Conservation (phyloP, 208 protist genomes). For the Leishmania aethiopica region DNA sequence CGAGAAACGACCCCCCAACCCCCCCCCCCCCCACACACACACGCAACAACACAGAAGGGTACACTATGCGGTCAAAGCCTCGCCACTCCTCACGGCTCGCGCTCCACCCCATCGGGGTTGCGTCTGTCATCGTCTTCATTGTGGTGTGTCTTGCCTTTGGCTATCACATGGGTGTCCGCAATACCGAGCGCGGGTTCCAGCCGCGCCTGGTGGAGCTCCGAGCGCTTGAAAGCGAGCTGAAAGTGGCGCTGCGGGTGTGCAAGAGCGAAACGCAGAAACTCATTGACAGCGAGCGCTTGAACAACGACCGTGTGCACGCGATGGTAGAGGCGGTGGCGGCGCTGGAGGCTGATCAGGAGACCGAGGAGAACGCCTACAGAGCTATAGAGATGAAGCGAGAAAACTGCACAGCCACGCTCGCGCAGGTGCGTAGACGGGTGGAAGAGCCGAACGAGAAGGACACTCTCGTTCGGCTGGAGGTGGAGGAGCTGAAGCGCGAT, state of each 20-base stretch:
- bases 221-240: not conserved
- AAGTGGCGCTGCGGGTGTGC: constrained; percentile 13
- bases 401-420: constrained; percentile 18
- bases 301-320: not conserved
- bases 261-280: not conserved
- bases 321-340: not conserved
- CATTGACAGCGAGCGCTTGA: not conserved
- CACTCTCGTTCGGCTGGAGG: not conserved
- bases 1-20: not conserved
- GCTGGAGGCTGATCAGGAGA: constrained; percentile 13
- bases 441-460: constrained; percentile 7
- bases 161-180: constrained; percentile 39
- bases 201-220: not conserved
- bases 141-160: constrained; percentile 39
- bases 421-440: not conserved
- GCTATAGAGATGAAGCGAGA: constrained; percentile 18
- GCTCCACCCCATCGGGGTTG: constrained; percentile 41
- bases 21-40: not conserved
- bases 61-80: constrained; percentile 2
- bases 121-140: constrained; percentile 24
- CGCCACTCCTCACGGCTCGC: constrained; percentile 4
- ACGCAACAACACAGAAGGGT: not conserved
- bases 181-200: constrained; percentile 19
- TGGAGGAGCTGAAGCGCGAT: constrained; percentile 18
- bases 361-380: constrained; percentile 8